phyloP scores from a whole-genome alignment of 768 basidiomycete genomes.

The Saitozyma sp. region DNA sequence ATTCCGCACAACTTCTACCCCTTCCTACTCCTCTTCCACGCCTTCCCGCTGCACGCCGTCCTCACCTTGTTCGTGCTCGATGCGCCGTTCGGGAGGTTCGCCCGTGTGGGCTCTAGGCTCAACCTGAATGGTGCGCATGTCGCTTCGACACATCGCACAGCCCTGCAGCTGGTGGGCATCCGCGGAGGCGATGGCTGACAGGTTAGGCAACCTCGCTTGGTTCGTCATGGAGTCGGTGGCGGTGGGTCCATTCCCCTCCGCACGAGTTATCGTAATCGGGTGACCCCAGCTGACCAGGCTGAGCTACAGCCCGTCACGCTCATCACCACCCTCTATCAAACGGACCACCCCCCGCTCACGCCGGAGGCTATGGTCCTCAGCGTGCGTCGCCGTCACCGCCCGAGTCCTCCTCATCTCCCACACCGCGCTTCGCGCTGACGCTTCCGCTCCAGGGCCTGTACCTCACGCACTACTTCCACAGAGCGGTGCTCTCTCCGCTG shows the following conservation, averaged over 20 bases:
- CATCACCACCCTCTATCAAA: conserved; percentile 23
- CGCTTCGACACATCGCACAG: background rate
- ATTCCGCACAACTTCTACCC: conserved; percentile 26
- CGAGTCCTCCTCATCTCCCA: no score
- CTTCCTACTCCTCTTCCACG: conserved; percentile 35
- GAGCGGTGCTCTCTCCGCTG: conserved; percentile 74
- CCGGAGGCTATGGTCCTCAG: conserved; percentile 19
- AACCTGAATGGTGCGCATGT: conserved; percentile 61
- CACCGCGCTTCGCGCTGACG: conserved; percentile 7
- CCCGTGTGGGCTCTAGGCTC: conserved; percentile 55
- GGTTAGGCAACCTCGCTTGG: conserved; percentile 47
- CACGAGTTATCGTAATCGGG: background rate
- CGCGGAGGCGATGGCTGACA: background rate
- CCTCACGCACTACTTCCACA: conserved; percentile 77
- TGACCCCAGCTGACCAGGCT: background rate
- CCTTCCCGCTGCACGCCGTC: conserved; percentile 48
- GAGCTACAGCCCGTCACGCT: conserved; percentile 38
- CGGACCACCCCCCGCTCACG: conserved; percentile 13
- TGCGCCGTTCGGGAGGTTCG: conserved; percentile 80
- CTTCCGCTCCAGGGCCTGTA: conserved; percentile 55
- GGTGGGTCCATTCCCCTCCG: conserved; percentile 20
- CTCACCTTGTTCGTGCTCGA: conserved; percentile 60
- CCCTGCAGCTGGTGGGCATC: background rate
- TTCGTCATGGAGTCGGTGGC: conserved; percentile 47
- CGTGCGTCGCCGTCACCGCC: conserved; percentile 17